Base-by-base conservation (phyloP, 2,329 filamentous ascomycete genomes). In the Curvularia eragrostidis region DNA sequence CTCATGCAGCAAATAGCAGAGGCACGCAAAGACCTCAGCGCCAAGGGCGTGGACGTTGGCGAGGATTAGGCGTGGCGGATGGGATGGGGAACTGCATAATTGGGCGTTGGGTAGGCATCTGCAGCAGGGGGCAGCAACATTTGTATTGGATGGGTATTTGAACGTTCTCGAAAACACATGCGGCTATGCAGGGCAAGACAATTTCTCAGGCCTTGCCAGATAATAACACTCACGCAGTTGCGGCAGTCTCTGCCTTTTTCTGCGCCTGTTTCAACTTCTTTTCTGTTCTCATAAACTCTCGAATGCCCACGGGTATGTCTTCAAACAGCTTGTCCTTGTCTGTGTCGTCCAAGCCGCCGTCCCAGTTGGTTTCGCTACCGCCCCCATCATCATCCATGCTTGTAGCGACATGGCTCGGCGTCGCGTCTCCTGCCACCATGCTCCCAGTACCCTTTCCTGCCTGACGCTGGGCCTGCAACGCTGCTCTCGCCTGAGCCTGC, bases 251-350 rank as follows among this genome's bases (percentile, higher is more conserved):
- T 54, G 87, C 86, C 50, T 81, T 78, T 68, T 79, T 76, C 73
- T 93, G 91, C 76, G 87, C 89, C 76, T 91, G 83, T 77, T 91
- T 94, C 59, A 99, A 77, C 75, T 83, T 89, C 84, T 98, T 98
- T 81, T 99, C 95, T 59, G 89, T 93, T 81, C 90, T 92, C 94
- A 99, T 98, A 71, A 99, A 99, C 76, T 97, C 94, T 61, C 91
- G 83, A 64, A 99, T 97, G 0, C 94, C 95, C 9, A 98, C 91
- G 0, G 95, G 94, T 51, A 99, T 88, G 65, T 86, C 87, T 48
- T 86, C 85, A 70, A 96, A 96, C 34, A 96, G 73, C 48, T 91
- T 87, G 2, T 87, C 87, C 53, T 86, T 82, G 68, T 77, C 69
- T 70, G 51, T 46, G 19, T 57, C 43, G 24, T 39, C 44, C 10